Percentiles rank a stretch among this genome's conserved stretches.
Conservation (phyloP, 305 asterid species). For the Nicotiana rustica region DNA sequence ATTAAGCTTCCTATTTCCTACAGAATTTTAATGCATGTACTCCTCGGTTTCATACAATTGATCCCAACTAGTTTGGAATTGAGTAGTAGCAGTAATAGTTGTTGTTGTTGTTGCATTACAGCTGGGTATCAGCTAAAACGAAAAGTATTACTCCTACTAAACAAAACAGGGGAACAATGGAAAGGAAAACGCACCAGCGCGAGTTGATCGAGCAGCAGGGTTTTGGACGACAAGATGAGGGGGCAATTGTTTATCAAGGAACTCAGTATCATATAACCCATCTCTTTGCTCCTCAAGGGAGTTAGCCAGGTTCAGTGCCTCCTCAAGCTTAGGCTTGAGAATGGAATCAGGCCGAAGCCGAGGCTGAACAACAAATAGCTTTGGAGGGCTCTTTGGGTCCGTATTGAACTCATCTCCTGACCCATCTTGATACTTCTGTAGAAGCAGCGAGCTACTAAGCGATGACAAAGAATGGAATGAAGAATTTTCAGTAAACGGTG, state of each 20-base stretch:
- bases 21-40: no score
- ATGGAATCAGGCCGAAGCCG: conserved; percentile 74
- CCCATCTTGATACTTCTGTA: conserved; percentile 38
- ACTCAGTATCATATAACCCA: conserved; percentile 64
- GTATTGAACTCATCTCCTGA: conserved; percentile 47
- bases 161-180: no score
- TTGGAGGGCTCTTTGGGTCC: conserved; percentile 67
- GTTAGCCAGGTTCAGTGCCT: conserved; percentile 83
- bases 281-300: conserved; percentile 89
- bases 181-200: conserved; percentile 55
- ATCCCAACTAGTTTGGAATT: no score
- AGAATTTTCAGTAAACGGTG: neutral
- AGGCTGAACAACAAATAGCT: conserved; percentile 87
- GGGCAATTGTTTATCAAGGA: conserved; percentile 65
- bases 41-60: no score
- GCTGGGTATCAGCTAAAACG: no score
- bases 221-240: conserved; percentile 91
- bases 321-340: conserved; percentile 72
- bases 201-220: conserved; percentile 64
- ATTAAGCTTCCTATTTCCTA: no score
- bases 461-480: conserved; percentile 38
- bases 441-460: conserved; percentile 27
- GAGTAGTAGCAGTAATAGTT: no score
- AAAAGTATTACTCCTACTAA: no score
- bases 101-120: no score